Base-by-base conservation (phyloP, 306 rosid genomes). In the Vachellia pachyceras region DNA sequence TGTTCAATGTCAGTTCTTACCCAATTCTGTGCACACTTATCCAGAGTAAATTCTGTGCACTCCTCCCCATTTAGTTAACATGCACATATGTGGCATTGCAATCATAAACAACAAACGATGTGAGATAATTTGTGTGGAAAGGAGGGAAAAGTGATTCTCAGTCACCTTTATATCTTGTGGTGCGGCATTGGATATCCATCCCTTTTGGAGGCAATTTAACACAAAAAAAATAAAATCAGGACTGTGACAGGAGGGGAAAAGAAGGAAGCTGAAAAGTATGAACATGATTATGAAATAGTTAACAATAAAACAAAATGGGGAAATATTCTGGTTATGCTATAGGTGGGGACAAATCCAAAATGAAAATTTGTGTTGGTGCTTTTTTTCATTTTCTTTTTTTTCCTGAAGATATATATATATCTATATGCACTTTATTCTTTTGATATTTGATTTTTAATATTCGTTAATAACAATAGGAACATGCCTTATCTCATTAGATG, bases 191-290 rank as follows among this genome's bases (percentile, higher is more conserved):
- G 25, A 57, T 22, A 57, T 57, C 65, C 65, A 5, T 57, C 65
- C 6, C 65, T 22, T 57, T 10, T 57, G 15, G 6, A 22, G 65
- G 65, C 13, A 57, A 57, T 57, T 22, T 23, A 22, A 29, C 68
- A 5, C 18, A 61, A 12, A 61, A 61, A 61, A 29, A 11, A 12
- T 61, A 61, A 61, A 2, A 12, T 18, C 29, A 18, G 68, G 41
- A 29, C 3, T 25, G 9, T 61, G 18, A 23, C 14, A 17, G 75
- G 40, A 81, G 37, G 68, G 18, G 42, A 54, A 20, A 41, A 13
- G 69, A 42, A 37, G 73, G 55, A 52, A 68, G 9, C 60, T 73
- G 69, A 50, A 50, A 80, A 74, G 20, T 11, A 81, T 29, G 45
- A 29, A 42, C 79, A 52, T 67, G 69, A 17, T 44, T 71, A 1